Evolutionary conservation across 805 yeast species (phyloP).

Genomic region (Priceomyces melissophilus): DNA sequence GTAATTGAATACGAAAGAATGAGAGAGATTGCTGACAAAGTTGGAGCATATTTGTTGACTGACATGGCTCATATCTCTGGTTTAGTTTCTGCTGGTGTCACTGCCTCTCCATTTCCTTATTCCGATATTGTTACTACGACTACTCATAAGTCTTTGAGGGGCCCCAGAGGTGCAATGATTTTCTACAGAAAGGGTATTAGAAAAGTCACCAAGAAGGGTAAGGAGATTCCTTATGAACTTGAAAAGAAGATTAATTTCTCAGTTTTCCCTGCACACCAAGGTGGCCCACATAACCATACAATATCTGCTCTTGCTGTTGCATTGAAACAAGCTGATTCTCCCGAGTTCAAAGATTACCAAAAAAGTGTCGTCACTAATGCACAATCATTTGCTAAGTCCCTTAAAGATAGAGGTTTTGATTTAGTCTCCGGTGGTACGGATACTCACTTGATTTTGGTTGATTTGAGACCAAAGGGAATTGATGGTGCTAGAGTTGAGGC

Average conservation of each 20-base stretch:
- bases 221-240: constrained; percentile 84
- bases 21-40: constrained; percentile 94
- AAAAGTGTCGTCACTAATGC: constrained; percentile 86
- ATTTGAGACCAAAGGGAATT: constrained; percentile 81
- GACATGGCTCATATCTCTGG: constrained; percentile 99
- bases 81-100: constrained; percentile 91
- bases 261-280: constrained; percentile 99
- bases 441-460: constrained; percentile 91
- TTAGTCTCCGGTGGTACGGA: constrained; percentile 95
- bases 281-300: constrained; percentile 99
- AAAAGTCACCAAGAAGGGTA: constrained; percentile 86
- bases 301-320: constrained; percentile 97
- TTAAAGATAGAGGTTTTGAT: constrained; percentile 68
- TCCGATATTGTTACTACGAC: constrained; percentile 98
- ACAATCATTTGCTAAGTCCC: constrained; percentile 70
- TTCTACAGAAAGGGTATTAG: constrained; percentile 96
- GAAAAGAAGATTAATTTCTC: constrained; percentile 96
- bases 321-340: constrained; percentile 86
- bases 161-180: constrained; percentile 99
- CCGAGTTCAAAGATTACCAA: constrained; percentile 91
- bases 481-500: constrained; percentile 98
- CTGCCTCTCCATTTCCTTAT: constrained; percentile 93
- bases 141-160: constrained; percentile 97
- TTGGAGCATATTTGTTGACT: constrained; percentile 92
- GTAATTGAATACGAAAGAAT: constrained; percentile 94